Evolutionary conservation across 495 filamentous ascomycete species (phyloP).

Genomic region (Chlorociboria aeruginascens): DNA sequence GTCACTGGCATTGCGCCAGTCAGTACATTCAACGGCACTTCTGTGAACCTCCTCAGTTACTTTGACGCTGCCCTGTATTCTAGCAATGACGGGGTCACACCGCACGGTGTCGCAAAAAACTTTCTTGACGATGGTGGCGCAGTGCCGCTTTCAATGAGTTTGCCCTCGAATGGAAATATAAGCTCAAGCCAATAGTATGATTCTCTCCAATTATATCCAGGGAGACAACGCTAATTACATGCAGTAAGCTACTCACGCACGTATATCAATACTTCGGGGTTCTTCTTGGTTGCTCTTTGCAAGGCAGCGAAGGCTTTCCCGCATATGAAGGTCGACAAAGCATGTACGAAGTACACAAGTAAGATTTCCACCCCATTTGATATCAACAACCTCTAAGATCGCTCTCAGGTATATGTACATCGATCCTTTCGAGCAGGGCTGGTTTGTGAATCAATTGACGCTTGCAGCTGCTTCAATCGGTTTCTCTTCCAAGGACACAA

Average conservation of each 20-base stretch:
- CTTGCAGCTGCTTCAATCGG: neutral
- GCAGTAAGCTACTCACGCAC: constrained; percentile 36
- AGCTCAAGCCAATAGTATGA: constrained; percentile 36
- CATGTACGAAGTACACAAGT: constrained; percentile 39
- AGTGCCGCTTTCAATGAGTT: constrained; percentile 31
- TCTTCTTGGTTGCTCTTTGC: constrained; percentile 33
- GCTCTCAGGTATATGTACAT: constrained; percentile 33
- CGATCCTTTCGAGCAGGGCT: neutral
- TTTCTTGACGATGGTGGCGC: constrained; percentile 42
- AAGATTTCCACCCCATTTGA: neutral
- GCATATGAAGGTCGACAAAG: constrained; percentile 28
- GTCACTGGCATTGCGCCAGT: constrained; percentile 35
- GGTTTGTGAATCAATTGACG: neutral
- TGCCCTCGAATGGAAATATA: constrained; percentile 26
- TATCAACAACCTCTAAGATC: neutral
- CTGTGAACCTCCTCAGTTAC: constrained; percentile 35
- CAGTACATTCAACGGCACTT: constrained; percentile 28
- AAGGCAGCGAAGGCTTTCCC: constrained; percentile 29
- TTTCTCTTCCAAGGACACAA: neutral
- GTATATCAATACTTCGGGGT: constrained; percentile 40
- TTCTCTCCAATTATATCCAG: neutral
- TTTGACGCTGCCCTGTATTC: constrained; percentile 36
- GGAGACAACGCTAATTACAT: neutral
- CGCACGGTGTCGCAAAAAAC: constrained; percentile 27
- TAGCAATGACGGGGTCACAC: constrained; percentile 26